A percentile compares a stretch with the other conserved stretches of the same genome.
Conservation (phyloP, 73 alveolate species). For the Symbiodinium natans region DNA sequence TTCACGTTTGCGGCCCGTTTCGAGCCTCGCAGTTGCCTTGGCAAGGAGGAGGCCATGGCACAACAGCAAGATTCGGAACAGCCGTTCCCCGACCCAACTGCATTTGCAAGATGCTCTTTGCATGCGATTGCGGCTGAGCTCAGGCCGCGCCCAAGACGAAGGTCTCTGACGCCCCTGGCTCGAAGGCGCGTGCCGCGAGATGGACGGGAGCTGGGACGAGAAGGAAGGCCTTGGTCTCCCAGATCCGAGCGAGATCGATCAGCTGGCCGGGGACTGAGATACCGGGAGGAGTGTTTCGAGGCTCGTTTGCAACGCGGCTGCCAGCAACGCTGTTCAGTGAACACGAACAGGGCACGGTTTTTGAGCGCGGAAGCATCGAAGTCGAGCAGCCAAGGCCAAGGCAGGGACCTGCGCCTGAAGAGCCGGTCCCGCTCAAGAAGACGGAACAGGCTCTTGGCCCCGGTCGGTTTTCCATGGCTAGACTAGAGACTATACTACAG, state of each 20-base stretch:
- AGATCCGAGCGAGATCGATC: not conserved
- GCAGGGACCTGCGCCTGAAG: not conserved
- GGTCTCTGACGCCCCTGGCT: not conserved
- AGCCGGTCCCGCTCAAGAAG: conserved; percentile 1
- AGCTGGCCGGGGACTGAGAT: not conserved
- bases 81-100: not conserved
- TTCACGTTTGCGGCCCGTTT: not conserved
- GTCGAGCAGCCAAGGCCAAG: not conserved
- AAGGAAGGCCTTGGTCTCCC: conserved; percentile 4
- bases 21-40: not conserved
- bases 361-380: not conserved
- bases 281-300: not conserved
- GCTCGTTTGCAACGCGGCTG: not conserved
- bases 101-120: not conserved
- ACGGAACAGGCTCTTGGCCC: not conserved
- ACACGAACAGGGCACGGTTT: not conserved
- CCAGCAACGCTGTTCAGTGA: not conserved
- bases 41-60: conserved; percentile 26
- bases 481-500: not conserved
- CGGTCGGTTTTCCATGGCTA: not conserved
- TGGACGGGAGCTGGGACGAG: not conserved
- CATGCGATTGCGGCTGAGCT: not conserved
- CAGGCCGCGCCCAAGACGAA: not conserved
- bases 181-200: conserved; percentile 21
- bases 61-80: not conserved